Percentiles rank a stretch among this genome's conserved stretches.
Conservation (phyloP, 768 basidiomycete species). For the Pleurotus salmoneostramineus region DNA sequence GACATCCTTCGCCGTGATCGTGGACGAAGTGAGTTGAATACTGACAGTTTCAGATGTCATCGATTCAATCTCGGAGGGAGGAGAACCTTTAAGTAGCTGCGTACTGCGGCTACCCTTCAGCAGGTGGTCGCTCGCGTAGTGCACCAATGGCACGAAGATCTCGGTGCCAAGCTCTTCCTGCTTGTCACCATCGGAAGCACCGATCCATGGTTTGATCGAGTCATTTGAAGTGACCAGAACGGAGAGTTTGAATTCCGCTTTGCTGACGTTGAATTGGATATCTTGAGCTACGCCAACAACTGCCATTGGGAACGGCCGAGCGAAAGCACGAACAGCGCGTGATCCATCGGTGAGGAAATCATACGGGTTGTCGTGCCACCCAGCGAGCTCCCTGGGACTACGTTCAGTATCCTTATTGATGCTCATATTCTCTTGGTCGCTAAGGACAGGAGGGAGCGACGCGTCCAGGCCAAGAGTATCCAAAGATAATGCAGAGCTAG, state of each 20-base stretch:
- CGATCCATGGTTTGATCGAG: constrained; percentile 20
- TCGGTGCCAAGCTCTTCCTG: constrained; percentile 65
- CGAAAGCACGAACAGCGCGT: constrained; percentile 80
- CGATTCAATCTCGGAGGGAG: background rate
- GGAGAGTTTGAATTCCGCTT: constrained; percentile 65
- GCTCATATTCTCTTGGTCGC: constrained; percentile 14
- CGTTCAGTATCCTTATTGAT: constrained; percentile 14
- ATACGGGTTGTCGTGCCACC: constrained; percentile 48
- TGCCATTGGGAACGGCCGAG: constrained; percentile 76
- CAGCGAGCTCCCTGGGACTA: constrained; percentile 17
- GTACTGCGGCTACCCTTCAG: constrained; percentile 14
- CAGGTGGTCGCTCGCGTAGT: constrained; percentile 58
- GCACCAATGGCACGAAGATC: constrained; percentile 87
- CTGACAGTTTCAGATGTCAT: constrained; percentile 1
- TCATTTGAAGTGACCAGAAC: constrained; percentile 65
- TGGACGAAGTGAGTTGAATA: constrained; percentile 1
- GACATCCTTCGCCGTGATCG: constrained; percentile 1
- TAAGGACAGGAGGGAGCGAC: background rate
- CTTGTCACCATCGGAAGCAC: constrained; percentile 21
- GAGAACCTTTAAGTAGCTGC: background rate
- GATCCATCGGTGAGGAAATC: constrained; percentile 83
- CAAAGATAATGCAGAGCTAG: constrained; percentile 32
- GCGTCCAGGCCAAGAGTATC: constrained; percentile 19
- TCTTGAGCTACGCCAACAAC: constrained; percentile 65
- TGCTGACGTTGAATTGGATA: constrained; percentile 72